Evolutionary conservation across 331 rosid genomes (phyloP).

Genomic region (Acacia concinna): DNA sequence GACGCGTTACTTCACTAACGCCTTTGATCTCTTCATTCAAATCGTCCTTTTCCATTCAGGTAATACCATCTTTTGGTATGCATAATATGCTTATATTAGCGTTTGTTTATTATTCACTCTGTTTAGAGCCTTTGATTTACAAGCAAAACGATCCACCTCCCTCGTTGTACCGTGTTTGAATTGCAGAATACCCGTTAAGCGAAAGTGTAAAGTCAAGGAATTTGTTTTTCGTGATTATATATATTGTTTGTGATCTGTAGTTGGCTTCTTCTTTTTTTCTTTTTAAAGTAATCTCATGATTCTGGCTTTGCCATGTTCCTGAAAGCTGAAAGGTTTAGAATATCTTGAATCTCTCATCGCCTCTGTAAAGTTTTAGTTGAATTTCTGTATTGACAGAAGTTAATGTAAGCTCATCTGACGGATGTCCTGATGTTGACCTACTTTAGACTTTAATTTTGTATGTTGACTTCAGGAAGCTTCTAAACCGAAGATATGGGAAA

Average conservation of each 20-base stretch:
- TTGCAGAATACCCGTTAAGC: not conserved
- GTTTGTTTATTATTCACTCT: not conserved
- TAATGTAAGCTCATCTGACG: not conserved
- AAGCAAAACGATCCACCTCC: not conserved
- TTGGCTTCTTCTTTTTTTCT: not conserved
- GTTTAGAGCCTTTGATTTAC: not conserved
- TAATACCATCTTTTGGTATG: not conserved
- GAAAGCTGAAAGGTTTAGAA: too few relatives aligned
- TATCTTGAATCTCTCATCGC: not conserved
- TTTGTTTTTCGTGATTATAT: too few relatives aligned
- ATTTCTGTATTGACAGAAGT: not conserved
- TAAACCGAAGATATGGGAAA: slow-evolving; percentile 30
- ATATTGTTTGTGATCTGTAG: not conserved
- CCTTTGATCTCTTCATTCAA: slow-evolving; percentile 39
- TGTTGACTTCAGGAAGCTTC: slow-evolving; percentile 43
- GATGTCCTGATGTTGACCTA: not conserved
- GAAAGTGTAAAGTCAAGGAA: too few relatives aligned
- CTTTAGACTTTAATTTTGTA: slow-evolving; percentile 22
- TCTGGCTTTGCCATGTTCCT: too few relatives aligned
- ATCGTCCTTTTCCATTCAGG: slow-evolving; percentile 39
- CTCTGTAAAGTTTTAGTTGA: not conserved
- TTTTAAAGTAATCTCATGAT: too few relatives aligned
- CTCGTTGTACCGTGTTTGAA: not conserved
- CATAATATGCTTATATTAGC: not conserved
- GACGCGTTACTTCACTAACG: slow-evolving; percentile 48